These are phyloP conservation scores for Tricholoma terreum DNA, from an alignment of 768 basidiomycete genomes.

Conservation along the genomic window DNA sequence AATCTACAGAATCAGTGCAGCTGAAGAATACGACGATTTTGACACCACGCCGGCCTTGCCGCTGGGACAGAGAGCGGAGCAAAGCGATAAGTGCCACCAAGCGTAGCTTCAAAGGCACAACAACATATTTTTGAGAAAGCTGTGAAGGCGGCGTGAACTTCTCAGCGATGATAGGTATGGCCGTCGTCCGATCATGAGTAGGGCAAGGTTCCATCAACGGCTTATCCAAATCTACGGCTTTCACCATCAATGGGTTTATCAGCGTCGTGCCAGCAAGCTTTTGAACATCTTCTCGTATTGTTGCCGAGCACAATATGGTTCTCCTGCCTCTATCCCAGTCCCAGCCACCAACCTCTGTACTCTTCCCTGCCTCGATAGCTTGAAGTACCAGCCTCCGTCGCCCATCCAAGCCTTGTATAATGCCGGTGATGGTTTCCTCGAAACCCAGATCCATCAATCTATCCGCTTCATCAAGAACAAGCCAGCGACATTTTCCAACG, in stretches of 20 bases:
- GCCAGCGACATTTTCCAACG: conserved; percentile 91
- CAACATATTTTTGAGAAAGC: conserved; percentile 84
- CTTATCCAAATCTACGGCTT: conserved; percentile 57
- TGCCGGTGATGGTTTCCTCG: conserved; percentile 91
- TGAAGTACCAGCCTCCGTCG: conserved; percentile 69
- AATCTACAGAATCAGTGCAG: conserved; percentile 97
- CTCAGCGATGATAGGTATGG: conserved; percentile 29
- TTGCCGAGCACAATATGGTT: conserved; percentile 95
- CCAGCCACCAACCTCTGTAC: conserved; percentile 78
- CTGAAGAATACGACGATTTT: conserved; percentile 95
- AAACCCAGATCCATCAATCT: conserved; percentile 98
- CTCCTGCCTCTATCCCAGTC: conserved; percentile 75
- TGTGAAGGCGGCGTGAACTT: conserved; percentile 94
- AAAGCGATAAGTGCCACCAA: conserved; percentile 87
- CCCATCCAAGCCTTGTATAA: conserved; percentile 84
- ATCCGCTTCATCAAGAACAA: conserved; percentile 97
- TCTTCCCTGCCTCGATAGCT: conserved; percentile 64
- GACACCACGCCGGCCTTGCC: conserved; percentile 46
- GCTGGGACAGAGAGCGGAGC: conserved; percentile 72
- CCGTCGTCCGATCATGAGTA: conserved; percentile 14
- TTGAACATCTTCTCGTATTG: conserved; percentile 93
- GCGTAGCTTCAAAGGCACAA: conserved; percentile 91
- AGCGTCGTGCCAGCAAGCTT: conserved; percentile 85
- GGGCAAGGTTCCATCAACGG: conserved; percentile 15
- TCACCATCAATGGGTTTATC: conserved; percentile 77